Percentiles rank a stretch among this genome's conserved stretches.
phyloP scores from a whole-genome alignment of 139 green algal genomes.

The Axilococcus clingmanii region DNA sequence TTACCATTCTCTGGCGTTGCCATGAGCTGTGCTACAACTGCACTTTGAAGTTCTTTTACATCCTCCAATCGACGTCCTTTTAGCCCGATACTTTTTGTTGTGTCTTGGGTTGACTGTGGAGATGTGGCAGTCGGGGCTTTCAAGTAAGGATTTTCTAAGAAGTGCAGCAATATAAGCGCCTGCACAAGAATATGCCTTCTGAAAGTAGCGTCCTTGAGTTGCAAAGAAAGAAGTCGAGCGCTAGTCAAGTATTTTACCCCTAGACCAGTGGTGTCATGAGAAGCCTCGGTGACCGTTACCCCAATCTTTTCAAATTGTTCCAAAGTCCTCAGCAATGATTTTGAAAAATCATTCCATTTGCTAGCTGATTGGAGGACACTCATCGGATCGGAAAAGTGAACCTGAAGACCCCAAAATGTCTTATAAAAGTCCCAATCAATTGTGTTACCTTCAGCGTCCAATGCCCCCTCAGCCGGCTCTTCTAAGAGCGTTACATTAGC shows the following conservation, averaged over 20 bases:
- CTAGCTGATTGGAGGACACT: conserved; percentile 7
- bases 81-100: background rate
- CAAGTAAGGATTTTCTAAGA: background rate
- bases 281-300: conserved; percentile 17
- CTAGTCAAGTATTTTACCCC: conserved; percentile 69
- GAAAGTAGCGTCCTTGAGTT: conserved; percentile 66
- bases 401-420: conserved; percentile 72
- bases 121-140: background rate
- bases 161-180: conserved; percentile 23
- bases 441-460: conserved; percentile 35
- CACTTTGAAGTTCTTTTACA: conserved; percentile 5
- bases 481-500: conserved; percentile 40
- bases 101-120: conserved; percentile 3
- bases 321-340: conserved; percentile 18
- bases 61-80: conserved; percentile 8
- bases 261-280: conserved; percentile 2
- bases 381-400: conserved; percentile 17
- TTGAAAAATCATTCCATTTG: conserved; percentile 19
- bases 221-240: conserved; percentile 59
- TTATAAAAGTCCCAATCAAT: conserved; percentile 56
- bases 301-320: conserved; percentile 18
- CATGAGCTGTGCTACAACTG: conserved; percentile 35
- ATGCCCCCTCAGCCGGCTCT: conserved; percentile 31
- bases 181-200: conserved; percentile 68
- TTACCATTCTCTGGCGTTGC: conserved; percentile 29